These are phyloP conservation scores for Aspergillus versicolor DNA, from an alignment of 2,329 filamentous ascomycete species.

Conservation along the genomic window DNA sequence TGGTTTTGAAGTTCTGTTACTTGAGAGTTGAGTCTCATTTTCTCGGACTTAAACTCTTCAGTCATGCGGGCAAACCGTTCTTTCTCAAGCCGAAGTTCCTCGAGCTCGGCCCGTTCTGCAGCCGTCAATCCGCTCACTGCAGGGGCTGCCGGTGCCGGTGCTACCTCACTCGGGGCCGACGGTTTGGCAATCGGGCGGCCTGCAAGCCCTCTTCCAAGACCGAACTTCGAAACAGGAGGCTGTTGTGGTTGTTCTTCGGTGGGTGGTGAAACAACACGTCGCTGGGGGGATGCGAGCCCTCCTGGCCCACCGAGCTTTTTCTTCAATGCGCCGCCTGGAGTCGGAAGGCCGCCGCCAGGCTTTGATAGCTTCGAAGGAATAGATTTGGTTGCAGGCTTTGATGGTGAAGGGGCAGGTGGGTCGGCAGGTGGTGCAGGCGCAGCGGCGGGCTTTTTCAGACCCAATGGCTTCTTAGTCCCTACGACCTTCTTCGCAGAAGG, in stretches of 20 bases:
- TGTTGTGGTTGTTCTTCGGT: constrained; percentile 45
- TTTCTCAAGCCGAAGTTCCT: constrained; percentile 80
- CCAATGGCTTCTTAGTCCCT: constrained; percentile 53
- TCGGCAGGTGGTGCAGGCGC: constrained; percentile 51
- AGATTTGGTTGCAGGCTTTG: constrained; percentile 40
- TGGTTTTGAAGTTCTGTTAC: constrained; percentile 94
- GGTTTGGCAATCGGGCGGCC: constrained; percentile 83
- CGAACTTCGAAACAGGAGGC: constrained; percentile 54
- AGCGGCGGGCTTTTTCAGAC: constrained; percentile 50
- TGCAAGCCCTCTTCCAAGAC: constrained; percentile 74
- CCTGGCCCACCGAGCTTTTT: constrained; percentile 46
- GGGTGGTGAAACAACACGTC: constrained; percentile 46
- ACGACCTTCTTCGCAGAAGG: constrained; percentile 55
- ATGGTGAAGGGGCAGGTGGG: constrained; percentile 50
- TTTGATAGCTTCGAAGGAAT: constrained; percentile 48
- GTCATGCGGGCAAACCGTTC: constrained; percentile 72
- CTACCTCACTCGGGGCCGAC: constrained; percentile 40
- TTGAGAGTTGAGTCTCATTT: constrained; percentile 77
- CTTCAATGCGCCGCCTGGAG: constrained; percentile 44
- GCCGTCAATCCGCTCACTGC: constrained; percentile 67
- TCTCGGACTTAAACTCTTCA: constrained; percentile 80
- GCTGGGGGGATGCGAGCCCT: constrained; percentile 41
- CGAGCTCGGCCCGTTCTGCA: constrained; percentile 87
- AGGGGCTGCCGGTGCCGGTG: constrained; percentile 55
- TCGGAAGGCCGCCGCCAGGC: constrained; percentile 40